Percentiles rank a stretch among this genome's conserved stretches.
phyloP scores from a whole-genome alignment of 257 asterid species.

The Solanum paucissectum region DNA sequence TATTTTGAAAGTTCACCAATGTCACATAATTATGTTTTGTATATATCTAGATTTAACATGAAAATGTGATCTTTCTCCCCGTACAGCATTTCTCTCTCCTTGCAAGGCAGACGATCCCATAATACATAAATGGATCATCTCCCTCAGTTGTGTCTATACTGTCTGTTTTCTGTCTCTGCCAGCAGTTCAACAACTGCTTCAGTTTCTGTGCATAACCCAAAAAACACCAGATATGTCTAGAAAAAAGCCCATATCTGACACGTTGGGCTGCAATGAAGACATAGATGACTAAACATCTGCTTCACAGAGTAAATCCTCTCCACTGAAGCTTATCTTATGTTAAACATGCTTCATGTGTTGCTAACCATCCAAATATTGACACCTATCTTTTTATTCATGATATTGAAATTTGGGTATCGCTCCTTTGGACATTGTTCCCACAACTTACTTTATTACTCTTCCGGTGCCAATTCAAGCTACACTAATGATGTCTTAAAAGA shows the following conservation, averaged over 20 bases:
- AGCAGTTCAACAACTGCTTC: not conserved
- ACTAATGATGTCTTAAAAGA: not conserved
- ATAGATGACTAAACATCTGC: not conserved
- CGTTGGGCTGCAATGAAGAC: not conserved
- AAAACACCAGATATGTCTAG: not conserved
- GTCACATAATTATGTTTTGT: not conserved
- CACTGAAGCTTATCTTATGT: not conserved
- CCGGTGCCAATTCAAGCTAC: not conserved
- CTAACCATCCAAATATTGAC: not conserved
- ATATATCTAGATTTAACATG: too few species aligned
- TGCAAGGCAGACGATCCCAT: too few species aligned
- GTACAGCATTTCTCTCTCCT: too few species aligned
- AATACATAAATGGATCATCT: not conserved
- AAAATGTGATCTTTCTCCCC: too few species aligned
- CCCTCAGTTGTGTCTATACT: not conserved
- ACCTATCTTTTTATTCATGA: not conserved
- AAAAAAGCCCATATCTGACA: not conserved
- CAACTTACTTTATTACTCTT: not conserved
- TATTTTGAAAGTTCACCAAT: not conserved
- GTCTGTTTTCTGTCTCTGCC: not conserved
- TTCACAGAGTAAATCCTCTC: not conserved
- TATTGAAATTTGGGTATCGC: not conserved
- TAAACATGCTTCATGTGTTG: not conserved
- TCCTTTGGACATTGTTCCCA: not conserved
- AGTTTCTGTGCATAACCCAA: not conserved